Percentiles rank a stretch among this genome's conserved stretches.
Evolutionary conservation across 176 grass and related monocot genomes (phyloP).

Genomic region (Panicum miliaceum): DNA sequence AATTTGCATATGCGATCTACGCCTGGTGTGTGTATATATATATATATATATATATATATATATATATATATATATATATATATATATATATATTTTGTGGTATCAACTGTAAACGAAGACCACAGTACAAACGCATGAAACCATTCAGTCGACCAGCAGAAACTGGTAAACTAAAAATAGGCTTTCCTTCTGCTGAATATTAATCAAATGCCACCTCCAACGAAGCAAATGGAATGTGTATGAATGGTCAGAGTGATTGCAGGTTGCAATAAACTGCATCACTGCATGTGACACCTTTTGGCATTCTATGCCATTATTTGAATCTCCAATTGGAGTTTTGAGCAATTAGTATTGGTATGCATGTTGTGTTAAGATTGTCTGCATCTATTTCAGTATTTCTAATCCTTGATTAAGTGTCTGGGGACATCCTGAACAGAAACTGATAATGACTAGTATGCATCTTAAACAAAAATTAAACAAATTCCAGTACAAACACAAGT

Average conservation of each 20-base stretch:
- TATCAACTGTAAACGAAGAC: neutral
- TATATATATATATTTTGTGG: slow-evolving; percentile 7
- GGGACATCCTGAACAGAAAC: neutral
- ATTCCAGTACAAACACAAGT: neutral
- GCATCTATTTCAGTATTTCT: neutral
- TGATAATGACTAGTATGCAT: neutral
- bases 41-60: slow-evolving; percentile 13
- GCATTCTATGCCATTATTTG: neutral
- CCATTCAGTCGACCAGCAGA: neutral
- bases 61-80: slow-evolving; percentile 15
- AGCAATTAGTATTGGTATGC: neutral
- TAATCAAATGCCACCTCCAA: neutral
- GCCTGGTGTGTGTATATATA: neutral
- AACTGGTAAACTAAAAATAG: neutral
- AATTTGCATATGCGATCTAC: slow-evolving; percentile 6
- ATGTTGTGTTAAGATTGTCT: neutral
- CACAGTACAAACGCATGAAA: slow-evolving; percentile 8
- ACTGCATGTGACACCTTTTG: neutral
- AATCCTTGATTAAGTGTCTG: neutral
- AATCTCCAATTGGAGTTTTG: neutral
- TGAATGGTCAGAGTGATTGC: slow-evolving; percentile 7
- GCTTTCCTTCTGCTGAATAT: neutral
- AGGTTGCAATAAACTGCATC: slow-evolving; percentile 15
- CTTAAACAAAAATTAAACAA: slow-evolving; percentile 27
- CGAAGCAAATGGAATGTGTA: neutral